Conservation (phyloP, 768 basidiomycete species). For the Macrolepiota fuliginosa region DNA sequence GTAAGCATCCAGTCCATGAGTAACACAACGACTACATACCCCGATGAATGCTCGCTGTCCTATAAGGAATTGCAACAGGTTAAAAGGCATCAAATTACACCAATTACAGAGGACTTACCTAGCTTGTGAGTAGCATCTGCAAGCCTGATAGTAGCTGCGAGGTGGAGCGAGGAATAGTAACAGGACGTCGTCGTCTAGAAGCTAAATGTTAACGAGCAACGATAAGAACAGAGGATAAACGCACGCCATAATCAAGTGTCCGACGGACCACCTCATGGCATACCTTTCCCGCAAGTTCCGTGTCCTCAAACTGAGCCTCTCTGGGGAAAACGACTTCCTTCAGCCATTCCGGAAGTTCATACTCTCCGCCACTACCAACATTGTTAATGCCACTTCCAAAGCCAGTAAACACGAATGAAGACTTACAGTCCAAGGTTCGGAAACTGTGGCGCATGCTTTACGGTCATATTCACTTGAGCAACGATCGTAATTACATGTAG, state of each 20-base stretch:
- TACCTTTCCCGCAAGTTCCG: constrained; percentile 61
- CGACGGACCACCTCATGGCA: constrained; percentile 75
- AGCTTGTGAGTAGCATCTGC: constrained; percentile 62
- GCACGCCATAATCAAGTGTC: constrained; percentile 71
- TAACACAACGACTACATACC: constrained; percentile 40
- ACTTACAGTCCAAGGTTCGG: constrained; percentile 67
- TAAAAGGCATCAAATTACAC: not conserved
- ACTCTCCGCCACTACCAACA: constrained; percentile 59
- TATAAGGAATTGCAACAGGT: constrained; percentile 16
- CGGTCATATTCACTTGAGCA: not conserved
- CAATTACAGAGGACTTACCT: constrained; percentile 41
- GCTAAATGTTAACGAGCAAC: not conserved
- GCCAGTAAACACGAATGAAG: not conserved
- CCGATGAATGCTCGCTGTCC: constrained; percentile 87
- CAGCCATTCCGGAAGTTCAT: constrained; percentile 90
- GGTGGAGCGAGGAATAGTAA: constrained; percentile 84
- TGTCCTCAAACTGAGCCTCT: constrained; percentile 73
- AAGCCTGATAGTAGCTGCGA: constrained; percentile 76
- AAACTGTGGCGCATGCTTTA: constrained; percentile 77
- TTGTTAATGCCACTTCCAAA: not conserved
- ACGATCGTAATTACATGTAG: not conserved
- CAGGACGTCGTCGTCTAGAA: constrained; percentile 89
- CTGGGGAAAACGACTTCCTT: constrained; percentile 82
- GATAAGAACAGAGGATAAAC: constrained; percentile 24
- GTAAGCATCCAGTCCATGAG: constrained; percentile 1